Evolutionary conservation across 441 rosid genomes (phyloP).

Genomic region (Pelargonium australe): DNA sequence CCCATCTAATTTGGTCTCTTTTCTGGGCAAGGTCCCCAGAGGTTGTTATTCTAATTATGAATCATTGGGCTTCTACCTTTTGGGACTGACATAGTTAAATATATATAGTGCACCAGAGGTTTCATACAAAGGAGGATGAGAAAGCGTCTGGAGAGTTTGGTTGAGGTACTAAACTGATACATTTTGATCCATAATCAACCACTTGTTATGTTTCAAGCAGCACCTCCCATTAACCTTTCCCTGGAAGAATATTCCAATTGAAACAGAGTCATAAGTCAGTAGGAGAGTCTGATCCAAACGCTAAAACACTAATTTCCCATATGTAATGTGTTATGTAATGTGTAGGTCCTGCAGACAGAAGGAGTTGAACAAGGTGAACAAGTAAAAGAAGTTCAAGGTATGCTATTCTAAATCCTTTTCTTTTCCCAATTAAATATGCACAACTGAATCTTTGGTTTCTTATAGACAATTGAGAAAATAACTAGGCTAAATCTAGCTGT

Average conservation of each 20-base stretch:
- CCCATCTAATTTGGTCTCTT: neutral
- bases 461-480: neutral
- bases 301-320: slow-evolving; percentile 14
- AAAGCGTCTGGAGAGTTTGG: slow-evolving; percentile 59
- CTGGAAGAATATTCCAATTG: neutral
- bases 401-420: neutral
- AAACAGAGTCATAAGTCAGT: slow-evolving; percentile 1
- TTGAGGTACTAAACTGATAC: slow-evolving; percentile 45
- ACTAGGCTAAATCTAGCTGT: slow-evolving; percentile 1
- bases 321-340: slow-evolving; percentile 26
- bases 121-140: slow-evolving; percentile 79
- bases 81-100: slow-evolving; percentile 17
- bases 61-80: slow-evolving; percentile 8
- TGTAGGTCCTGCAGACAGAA: slow-evolving; percentile 49
- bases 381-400: slow-evolving; percentile 35
- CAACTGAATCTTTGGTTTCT: slow-evolving; percentile 8
- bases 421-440: neutral
- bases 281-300: slow-evolving; percentile 4
- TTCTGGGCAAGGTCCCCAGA: neutral
- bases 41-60: slow-evolving; percentile 10
- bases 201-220: neutral
- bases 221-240: slow-evolving; percentile 1
- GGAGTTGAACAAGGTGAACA: slow-evolving; percentile 32
- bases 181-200: slow-evolving; percentile 5
- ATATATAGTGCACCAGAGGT: slow-evolving; percentile 62